phyloP scores from a whole-genome alignment of 2,329 filamentous ascomycete genomes.

The Thermomyces lanuginosus region DNA sequence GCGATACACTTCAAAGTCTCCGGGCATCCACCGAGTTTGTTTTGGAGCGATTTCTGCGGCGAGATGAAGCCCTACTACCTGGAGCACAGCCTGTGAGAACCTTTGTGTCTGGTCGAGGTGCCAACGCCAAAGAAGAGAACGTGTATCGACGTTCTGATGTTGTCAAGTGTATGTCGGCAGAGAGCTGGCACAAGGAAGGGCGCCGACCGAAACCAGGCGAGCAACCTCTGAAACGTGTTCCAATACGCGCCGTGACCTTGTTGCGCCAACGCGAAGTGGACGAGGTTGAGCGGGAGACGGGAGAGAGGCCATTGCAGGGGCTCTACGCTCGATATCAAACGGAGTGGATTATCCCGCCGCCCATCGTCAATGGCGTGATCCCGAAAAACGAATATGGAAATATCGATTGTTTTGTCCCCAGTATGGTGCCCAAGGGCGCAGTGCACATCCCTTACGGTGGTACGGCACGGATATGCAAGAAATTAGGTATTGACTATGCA shows the following conservation, averaged over 20 bases:
- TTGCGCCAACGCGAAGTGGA: conserved; percentile 79
- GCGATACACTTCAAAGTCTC: conserved; percentile 74
- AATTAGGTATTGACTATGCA: conserved; percentile 71
- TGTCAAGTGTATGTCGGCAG: conserved; percentile 70
- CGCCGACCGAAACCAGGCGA: conserved; percentile 55
- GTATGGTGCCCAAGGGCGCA: conserved; percentile 78
- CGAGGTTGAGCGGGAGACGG: conserved; percentile 62
- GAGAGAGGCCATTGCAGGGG: conserved; percentile 71
- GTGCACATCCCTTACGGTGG: conserved; percentile 68
- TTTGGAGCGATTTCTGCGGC: conserved; percentile 68
- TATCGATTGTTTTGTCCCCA: conserved; percentile 85
- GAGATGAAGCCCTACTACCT: conserved; percentile 72
- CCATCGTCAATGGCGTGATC: conserved; percentile 69
- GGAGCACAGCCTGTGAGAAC: conserved; percentile 52
- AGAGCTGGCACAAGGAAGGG: conserved; percentile 97
- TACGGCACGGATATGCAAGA: conserved; percentile 63
- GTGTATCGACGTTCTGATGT: conserved; percentile 70
- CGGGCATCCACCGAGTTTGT: conserved; percentile 75
- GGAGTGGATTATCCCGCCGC: conserved; percentile 84
- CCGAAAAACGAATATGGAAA: conserved; percentile 93
- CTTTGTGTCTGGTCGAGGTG: conserved; percentile 61
- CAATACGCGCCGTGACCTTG: conserved; percentile 77
- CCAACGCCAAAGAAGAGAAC: conserved; percentile 56
- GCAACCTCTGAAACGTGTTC: conserved; percentile 67
- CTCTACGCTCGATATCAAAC: conserved; percentile 75